Evolutionary conservation across 768 basidiomycete species (phyloP), one percentile per base, ranked within the genome.

Genomic region (Phanerodontia chrysosporium): DNA sequence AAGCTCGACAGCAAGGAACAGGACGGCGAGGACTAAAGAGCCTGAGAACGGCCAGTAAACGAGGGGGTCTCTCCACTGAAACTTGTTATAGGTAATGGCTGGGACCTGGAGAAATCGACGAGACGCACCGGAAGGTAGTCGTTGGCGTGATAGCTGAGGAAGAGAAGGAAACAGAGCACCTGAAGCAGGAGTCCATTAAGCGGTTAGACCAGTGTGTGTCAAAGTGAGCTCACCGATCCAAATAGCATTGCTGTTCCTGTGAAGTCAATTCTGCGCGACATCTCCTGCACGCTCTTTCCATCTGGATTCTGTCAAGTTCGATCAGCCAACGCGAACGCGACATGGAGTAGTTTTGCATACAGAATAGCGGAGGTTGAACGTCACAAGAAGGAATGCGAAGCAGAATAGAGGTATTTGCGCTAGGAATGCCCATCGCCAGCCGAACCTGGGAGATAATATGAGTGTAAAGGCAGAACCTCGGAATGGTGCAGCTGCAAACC

Each of bases 361-460:
- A n/a, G 45, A 80, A 69, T 92, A 92, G 63, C 71, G 76, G 48
- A 90, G 66, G 62, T 86, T 84, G 60, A 76, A 74, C 13, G 79
- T 72, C 6, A 83, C 86, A 52, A 90, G 67, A 21, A 75, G 14
- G 59, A 87, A 80, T 0, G 90, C 86, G 21, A 86, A 12, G 3
- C 76, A 60, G 66, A 88, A 91, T 42, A 91, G 64, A 21, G 90
- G 89, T 22, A 86, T 69, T 65, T 92, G 90, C 44, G 87, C 72
- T 0, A 91, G 74, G 72, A 92, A 92, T 1, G 90, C 89, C 82
- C 84, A 88, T 67, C 90, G 75, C 90, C 90, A 92, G 9, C 90
- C 90, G 32, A 89, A 70, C 73, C 89, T 90, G 57, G 13, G 22
- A 22, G 21, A 53, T 8, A 62, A 44, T 57, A 30, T 45, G 18